Conservation (phyloP, 805 yeast genomes). For the Candida multigemmis region DNA sequence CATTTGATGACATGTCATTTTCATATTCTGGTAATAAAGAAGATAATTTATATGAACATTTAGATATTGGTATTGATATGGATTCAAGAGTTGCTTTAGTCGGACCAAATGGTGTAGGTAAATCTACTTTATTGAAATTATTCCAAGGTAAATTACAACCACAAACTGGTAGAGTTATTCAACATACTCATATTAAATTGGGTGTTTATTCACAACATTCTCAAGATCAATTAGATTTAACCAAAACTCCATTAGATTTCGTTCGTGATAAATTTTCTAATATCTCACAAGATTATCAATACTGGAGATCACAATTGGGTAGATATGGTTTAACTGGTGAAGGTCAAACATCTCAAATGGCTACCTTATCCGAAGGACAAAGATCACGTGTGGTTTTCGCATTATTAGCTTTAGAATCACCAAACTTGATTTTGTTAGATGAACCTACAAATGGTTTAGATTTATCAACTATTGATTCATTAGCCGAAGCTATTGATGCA, state of each 20-base stretch:
- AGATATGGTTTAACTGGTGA: conserved; percentile 98
- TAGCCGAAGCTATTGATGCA: conserved; percentile 90
- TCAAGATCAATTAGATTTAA: conserved; percentile 93
- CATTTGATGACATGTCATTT: conserved; percentile 92
- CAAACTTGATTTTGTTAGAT: conserved; percentile 90
- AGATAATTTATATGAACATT: conserved; percentile 80
- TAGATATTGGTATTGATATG: conserved; percentile 98
- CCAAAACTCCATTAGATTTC: conserved; percentile 92
- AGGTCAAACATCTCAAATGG: conserved; percentile 98
- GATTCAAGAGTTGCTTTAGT: conserved; percentile 96
- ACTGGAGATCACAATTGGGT: conserved; percentile 97
- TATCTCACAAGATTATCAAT: conserved; percentile 96
- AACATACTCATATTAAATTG: conserved; percentile 94
- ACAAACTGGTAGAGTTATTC: conserved; percentile 90
- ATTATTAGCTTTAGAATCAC: conserved; percentile 86
- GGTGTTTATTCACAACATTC: conserved; percentile 99
- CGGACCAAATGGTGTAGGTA: conserved; percentile 99
- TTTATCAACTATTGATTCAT: conserved; percentile 95
- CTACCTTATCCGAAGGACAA: conserved; percentile 97
- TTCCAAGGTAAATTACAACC: conserved; percentile 93
- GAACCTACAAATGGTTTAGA: conserved; percentile 99
- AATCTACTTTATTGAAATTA: conserved; percentile 87
- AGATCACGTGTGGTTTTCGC: conserved; percentile 99
- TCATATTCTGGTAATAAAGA: conserved; percentile 78
- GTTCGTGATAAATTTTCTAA: conserved; percentile 88